Evolutionary conservation across 2,329 filamentous ascomycete genomes (phyloP).

Genomic region (Teratosphaeria zuluensis): DNA sequence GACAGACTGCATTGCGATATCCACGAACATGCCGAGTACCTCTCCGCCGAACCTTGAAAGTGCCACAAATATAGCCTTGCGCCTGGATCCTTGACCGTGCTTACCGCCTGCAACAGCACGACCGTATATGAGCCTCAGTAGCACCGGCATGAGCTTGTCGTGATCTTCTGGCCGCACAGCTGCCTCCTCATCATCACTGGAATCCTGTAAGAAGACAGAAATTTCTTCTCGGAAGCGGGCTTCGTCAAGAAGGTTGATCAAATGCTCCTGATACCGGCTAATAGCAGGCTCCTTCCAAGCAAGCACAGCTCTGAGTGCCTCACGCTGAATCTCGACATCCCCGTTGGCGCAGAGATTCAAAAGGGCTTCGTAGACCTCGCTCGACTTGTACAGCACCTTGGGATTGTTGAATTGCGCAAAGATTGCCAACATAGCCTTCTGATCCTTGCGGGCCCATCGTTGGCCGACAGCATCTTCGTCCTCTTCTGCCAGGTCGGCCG

Average conservation of each 20-base stretch:
- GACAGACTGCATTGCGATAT: conserved; percentile 59
- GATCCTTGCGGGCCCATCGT: conserved; percentile 65
- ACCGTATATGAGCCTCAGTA: conserved; percentile 81
- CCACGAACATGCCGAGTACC: conserved; percentile 71
- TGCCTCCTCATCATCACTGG: conserved; percentile 47
- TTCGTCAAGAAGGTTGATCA: conserved; percentile 82
- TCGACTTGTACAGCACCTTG: conserved; percentile 66
- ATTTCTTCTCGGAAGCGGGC: conserved; percentile 87
- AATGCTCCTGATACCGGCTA: conserved; percentile 69
- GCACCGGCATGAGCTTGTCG: conserved; percentile 66
- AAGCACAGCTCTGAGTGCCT: conserved; percentile 72
- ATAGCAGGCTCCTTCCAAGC: conserved; percentile 79
- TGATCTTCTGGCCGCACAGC: conserved; percentile 62
- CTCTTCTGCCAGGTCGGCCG: conserved; percentile 31
- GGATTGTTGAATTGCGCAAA: conserved; percentile 84
- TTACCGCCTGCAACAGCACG: conserved; percentile 73
- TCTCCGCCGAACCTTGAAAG: conserved; percentile 65
- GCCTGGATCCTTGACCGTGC: conserved; percentile 69
- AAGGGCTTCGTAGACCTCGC: conserved; percentile 66
- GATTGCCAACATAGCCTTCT: conserved; percentile 70
- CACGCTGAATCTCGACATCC: conserved; percentile 79
- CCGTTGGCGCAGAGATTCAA: conserved; percentile 73
- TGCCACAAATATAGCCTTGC: conserved; percentile 64
- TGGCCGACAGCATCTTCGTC: conserved; percentile 10
- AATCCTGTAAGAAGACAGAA: conserved; percentile 59